Evolutionary conservation across 768 basidiomycete species (phyloP).

Genomic region (Nevesoporus exiguus): DNA sequence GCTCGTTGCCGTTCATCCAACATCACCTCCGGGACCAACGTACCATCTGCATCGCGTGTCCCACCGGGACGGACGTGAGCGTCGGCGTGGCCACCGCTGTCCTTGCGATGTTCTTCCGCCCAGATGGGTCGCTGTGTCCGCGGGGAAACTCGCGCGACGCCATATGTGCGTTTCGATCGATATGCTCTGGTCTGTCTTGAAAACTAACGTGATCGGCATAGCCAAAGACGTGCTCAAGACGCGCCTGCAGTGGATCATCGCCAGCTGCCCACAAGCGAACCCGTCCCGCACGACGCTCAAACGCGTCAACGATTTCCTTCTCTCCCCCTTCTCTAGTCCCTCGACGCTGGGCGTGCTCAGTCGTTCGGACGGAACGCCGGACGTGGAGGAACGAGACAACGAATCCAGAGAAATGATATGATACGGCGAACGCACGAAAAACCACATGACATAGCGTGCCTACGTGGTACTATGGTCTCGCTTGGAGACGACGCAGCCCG

Average conservation of each 20-base stretch:
- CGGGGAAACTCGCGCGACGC: constrained; percentile 1
- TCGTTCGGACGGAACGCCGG: background rate
- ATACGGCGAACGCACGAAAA: background rate
- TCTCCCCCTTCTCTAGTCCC: constrained; percentile 36
- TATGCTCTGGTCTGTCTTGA: background rate
- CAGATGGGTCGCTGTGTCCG: constrained; percentile 39
- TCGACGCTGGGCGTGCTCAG: background rate
- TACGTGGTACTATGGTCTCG: background rate
- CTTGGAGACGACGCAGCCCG: constrained; percentile 24
- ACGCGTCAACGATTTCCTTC: constrained; percentile 69
- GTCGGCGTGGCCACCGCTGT: constrained; percentile 62
- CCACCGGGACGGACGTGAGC: constrained; percentile 56
- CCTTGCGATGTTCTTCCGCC: constrained; percentile 56
- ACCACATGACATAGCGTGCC: background rate
- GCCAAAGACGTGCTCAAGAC: constrained; percentile 66
- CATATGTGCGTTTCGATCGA: constrained; percentile 21
- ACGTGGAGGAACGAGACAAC: background rate
- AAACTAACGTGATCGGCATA: constrained; percentile 3
- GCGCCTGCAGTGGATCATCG: constrained; percentile 84
- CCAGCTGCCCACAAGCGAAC: constrained; percentile 70
- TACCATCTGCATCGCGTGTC: constrained; percentile 50
- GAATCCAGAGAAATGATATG: constrained; percentile 1
- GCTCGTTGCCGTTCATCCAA: constrained; percentile 44
- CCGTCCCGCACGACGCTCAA: constrained; percentile 82
- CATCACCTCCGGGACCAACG: constrained; percentile 35